Evolutionary conservation across 2,329 filamentous ascomycete genomes (phyloP).

Genomic region (Penicillium sclerotigenum): DNA sequence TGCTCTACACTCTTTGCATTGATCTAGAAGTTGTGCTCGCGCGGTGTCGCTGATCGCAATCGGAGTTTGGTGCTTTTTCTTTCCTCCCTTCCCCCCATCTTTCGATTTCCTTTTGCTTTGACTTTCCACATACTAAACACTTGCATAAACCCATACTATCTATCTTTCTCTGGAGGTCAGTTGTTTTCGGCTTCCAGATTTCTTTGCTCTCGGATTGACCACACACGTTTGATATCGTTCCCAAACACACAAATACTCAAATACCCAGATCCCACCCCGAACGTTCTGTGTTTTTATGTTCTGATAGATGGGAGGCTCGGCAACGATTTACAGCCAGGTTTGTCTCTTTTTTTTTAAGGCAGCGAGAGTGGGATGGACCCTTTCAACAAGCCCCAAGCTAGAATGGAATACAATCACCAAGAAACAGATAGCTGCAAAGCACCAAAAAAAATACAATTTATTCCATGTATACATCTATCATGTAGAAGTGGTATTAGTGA

Average conservation of each 20-base stretch:
- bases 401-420: conserved; percentile 9
- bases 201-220: conserved; percentile 6
- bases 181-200: not conserved
- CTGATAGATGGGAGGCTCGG: conserved; percentile 22
- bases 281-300: conserved; percentile 10
- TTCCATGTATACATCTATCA: not conserved
- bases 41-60: conserved; percentile 17
- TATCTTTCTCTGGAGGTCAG: not conserved
- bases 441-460: not conserved
- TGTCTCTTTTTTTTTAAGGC: not conserved
- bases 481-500: not conserved
- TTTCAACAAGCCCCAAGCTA: conserved; percentile 7
- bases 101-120: not conserved
- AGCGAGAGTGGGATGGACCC: not conserved
- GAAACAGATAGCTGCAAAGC: conserved; percentile 6
- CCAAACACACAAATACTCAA: conserved; percentile 21
- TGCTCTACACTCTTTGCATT: conserved; percentile 7
- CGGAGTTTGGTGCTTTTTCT: conserved; percentile 13
- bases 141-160: conserved; percentile 18
- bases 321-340: not conserved
- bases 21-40: conserved; percentile 17
- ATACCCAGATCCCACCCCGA: conserved; percentile 19
- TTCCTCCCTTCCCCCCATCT: not conserved
- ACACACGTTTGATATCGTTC: conserved; percentile 6
- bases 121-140: conserved; percentile 13